Evolutionary conservation across 2,329 filamentous ascomycete genomes (phyloP), one percentile per base, ranked within the genome.

Genomic region (Penicillium verrucosum): DNA sequence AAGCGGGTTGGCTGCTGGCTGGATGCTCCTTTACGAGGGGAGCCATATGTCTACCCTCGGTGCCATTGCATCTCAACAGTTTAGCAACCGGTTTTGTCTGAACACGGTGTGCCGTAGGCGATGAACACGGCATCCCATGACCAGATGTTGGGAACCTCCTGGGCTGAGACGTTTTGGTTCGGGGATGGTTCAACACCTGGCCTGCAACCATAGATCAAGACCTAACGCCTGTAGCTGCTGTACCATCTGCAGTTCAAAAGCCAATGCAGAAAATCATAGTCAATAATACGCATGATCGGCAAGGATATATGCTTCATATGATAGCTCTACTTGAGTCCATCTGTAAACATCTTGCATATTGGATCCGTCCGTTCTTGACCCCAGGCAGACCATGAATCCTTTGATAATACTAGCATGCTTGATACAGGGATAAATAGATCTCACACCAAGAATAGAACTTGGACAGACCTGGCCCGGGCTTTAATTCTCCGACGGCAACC

Each of bases 401-500:
- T 46, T 18, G 12, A 45, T 52, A 23, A 10, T 30, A 16, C 47
- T 42, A 38, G 36, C 36, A 16, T 18, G 16, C 36, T 52, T 36
- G 27, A 21, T 5, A 16, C 3, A 42, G 16, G 3, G 12, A 37
- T 27, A 30, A 12, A 25, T 27, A 27, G 25, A 25, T 36, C 14
- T 9, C 11, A 32, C 4, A 21, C 41, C 18, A 41, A 21, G 14
- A 41, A 42, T 54, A 38, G 34, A 37, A 21, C 54, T 27, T 49
- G 42, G 60, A 44, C 23, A 41, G 51, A 42, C 40, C 43, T 53
- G 36, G 63, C 9, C 58, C 50, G 41, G 27, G 58, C 40, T 59
- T 23, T 30, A 65, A 64, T 65, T 62, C 51, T 61, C 62, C 62
- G 59, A 58, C 43, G 36, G 52, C 12, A 41, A 29, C 42, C 43